Base-by-base conservation (phyloP, 1,139 yeast species). In the Yamadazyma epiphylla region DNA sequence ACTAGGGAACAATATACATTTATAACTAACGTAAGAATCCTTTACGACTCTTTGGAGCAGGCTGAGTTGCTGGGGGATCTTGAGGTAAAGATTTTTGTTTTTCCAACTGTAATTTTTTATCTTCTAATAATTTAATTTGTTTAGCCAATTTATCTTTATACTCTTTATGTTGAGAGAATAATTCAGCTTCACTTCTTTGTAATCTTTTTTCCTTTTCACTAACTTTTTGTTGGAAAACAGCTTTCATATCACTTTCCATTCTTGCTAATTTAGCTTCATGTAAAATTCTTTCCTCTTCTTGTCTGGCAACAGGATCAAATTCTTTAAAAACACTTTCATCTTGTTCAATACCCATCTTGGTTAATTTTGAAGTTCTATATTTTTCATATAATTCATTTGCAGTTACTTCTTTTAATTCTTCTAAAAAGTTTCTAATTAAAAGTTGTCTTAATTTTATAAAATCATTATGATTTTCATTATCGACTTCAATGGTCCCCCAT, bases 401-500 rank as follows among this genome's bases (percentile, higher is more conserved):
- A 22, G 99, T 94, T 43, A 78, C 71, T 57, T 91, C 98, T 54
- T 89, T 84, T 50, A 94, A 76, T 58, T 91, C 98, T 61, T 89
- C 97, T 74, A 94, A 71, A 60, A 83, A 91, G 58, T 83, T 85
- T 66, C 95, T 80, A 43, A 94, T 74, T 53, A 94, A 74, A 55
- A 94, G 71, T 59, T 91, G 95, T 50, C 96, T 85, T 53, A 94
- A 77, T 58, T 80, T 80, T 47, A 84, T 80, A 58, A 94, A 94
- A 63, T 94, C 99, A 57, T 91, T 85, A 58, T 94, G 97, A 31
- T 79, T 78, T 60, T 87, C 94, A 58, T 91, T 91, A 58, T 89
- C 97, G 42, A 94, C 94, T 61, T 91, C 97, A 52, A 91, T 84
- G 15, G 84, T 71, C 43, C 99, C 99, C 99, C 99, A 94, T 39